Evolutionary conservation across 345 rosid species (phyloP).

Genomic region (Raphanus raphanistrum): DNA sequence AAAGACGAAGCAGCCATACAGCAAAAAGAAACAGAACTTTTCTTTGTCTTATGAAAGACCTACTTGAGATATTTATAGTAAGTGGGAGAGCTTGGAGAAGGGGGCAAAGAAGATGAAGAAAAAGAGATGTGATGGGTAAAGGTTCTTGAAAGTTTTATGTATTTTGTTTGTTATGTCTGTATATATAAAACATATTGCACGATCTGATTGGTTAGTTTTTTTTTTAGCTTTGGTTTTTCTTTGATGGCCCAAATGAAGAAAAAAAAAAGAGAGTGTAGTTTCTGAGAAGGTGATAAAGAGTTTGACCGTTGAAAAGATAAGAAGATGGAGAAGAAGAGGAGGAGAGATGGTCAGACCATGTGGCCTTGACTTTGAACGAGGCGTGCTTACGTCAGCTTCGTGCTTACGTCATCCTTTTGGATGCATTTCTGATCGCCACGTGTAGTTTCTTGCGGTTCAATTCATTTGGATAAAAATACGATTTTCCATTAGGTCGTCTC

Average conservation of each 20-base stretch:
- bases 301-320: conserved; percentile 89
- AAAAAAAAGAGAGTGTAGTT: conserved; percentile 37
- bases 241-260: background rate
- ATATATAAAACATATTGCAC: conserved; percentile 31
- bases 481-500: background rate
- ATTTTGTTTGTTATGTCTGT: conserved; percentile 20
- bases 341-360: conserved; percentile 62
- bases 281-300: conserved; percentile 63
- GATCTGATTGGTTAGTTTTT: conserved; percentile 19
- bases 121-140: background rate
- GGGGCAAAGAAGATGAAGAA: background rate
- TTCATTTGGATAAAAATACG: background rate
- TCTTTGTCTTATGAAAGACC: conserved; percentile 8
- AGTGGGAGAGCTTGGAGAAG: conserved; percentile 23
- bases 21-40: background rate
- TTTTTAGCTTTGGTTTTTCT: background rate
- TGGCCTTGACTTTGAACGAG: conserved; percentile 81
- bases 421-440: conserved; percentile 7
- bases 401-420: conserved; percentile 19
- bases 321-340: conserved; percentile 20
- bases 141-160: conserved; percentile 8
- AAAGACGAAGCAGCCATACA: conserved; percentile 55
- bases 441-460: background rate
- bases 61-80: conserved; percentile 42
- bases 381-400: conserved; percentile 36